Evolutionary conservation across 495 filamentous ascomycete species (phyloP).

Genomic region (Hypoxylon crocopeplum): DNA sequence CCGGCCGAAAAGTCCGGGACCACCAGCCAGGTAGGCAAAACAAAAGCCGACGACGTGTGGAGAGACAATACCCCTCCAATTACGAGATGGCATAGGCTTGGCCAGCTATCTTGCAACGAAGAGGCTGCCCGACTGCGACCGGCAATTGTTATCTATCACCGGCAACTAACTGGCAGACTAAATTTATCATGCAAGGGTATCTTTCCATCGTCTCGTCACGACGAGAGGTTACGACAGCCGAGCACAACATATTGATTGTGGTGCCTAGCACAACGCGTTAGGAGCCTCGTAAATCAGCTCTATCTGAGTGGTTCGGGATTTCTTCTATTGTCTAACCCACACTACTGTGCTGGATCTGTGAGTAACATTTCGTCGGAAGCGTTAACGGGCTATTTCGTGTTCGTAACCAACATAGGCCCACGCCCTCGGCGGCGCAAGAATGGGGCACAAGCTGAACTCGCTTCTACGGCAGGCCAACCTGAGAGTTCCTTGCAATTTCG

Average conservation of each 20-base stretch:
- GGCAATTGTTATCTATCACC: slow-evolving; percentile 39
- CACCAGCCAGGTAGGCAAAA: slow-evolving; percentile 36
- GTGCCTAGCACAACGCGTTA: slow-evolving; percentile 7
- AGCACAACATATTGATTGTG: slow-evolving; percentile 15
- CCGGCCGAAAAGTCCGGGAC: slow-evolving; percentile 31
- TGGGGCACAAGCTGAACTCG: slow-evolving; percentile 27
- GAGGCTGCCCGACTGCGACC: slow-evolving; percentile 30
- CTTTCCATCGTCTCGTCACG: slow-evolving; percentile 18
- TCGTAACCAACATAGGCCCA: slow-evolving; percentile 12
- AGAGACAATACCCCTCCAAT: slow-evolving; percentile 33
- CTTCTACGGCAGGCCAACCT: neutral
- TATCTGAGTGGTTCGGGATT: slow-evolving; percentile 1
- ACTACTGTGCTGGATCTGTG: neutral
- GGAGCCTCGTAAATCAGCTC: slow-evolving; percentile 27
- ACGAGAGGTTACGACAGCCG: no score
- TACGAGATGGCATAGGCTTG: slow-evolving; percentile 28
- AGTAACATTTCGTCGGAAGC: neutral
- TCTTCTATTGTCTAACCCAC: neutral
- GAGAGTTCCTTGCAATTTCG: slow-evolving; percentile 9
- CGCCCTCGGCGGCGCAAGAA: slow-evolving; percentile 4
- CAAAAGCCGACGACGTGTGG: slow-evolving; percentile 38
- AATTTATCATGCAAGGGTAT: slow-evolving; percentile 36
- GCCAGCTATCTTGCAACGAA: slow-evolving; percentile 26
- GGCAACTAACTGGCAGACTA: slow-evolving; percentile 37
- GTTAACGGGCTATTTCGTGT: slow-evolving; percentile 15